Percentiles rank a stretch among this genome's conserved stretches.
These are phyloP conservation scores for Collybia sp. DNA, from an alignment of 768 basidiomycete genomes.

Conservation along the genomic window DNA sequence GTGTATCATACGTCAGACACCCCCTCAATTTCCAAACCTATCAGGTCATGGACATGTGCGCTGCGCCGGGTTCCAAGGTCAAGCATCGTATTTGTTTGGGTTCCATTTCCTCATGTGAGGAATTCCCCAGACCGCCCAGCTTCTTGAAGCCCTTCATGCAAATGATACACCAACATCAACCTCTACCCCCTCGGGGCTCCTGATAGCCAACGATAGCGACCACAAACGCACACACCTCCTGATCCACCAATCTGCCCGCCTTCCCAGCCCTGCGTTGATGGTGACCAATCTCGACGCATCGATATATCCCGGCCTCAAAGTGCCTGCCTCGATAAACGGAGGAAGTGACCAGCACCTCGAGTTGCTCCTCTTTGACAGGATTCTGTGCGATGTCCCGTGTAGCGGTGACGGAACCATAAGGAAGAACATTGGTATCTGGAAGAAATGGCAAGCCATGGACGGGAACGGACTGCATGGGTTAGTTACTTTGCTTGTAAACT, in stretches of 20 bases:
- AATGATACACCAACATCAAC: conserved; percentile 60
- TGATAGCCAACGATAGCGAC: conserved; percentile 95
- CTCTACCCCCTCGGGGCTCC: conserved; percentile 74
- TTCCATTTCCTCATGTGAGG: background rate
- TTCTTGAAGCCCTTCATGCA: conserved; percentile 92
- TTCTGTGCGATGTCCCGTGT: conserved; percentile 96
- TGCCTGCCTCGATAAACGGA: conserved; percentile 30
- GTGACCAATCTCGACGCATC: conserved; percentile 97
- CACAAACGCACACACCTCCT: conserved; percentile 92
- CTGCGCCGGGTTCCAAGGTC: conserved; percentile 96
- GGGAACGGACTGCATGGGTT: conserved; percentile 90
- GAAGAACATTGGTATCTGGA: conserved; percentile 96
- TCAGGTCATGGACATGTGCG: conserved; percentile 95
- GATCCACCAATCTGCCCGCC: conserved; percentile 93
- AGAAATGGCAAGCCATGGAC: conserved; percentile 82
- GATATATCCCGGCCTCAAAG: conserved; percentile 66
- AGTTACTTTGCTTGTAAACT: conserved; percentile 10
- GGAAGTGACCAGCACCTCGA: conserved; percentile 30
- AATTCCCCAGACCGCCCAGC: conserved; percentile 77
- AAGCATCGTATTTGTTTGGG: conserved; percentile 2
- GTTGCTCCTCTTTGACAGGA: conserved; percentile 82
- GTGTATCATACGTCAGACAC: conserved; percentile 9
- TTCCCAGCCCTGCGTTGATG: conserved; percentile 88
- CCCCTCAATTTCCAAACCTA: background rate
- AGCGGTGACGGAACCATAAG: conserved; percentile 95